Evolutionary conservation across 2,329 filamentous ascomycete genomes (phyloP), one percentile per base, ranked within the genome.

Genomic region (Aaosphaeria arxii): DNA sequence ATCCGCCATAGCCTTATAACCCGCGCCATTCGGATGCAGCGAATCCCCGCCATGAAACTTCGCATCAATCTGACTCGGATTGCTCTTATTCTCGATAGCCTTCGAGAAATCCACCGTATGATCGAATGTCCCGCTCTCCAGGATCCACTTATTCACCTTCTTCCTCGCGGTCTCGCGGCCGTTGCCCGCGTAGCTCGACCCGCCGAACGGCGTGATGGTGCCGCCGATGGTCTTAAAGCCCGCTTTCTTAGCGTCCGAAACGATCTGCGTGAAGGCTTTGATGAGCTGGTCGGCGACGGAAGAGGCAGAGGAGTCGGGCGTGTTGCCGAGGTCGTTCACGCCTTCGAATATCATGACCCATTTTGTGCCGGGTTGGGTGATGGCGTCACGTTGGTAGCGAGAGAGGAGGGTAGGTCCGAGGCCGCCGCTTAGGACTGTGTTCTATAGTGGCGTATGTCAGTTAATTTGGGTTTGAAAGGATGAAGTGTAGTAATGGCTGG

Each of bases 301-400:
- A 4, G 53, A 49, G 54, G 82, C 80, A 0, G 72, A 61, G 0
- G 57, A 63, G 0, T 60, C 42, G 36, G 77, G 74, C 0, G 74
- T 58, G 2, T 64, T 68, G 6, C 83, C 84, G 49, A 87, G 85
- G 59, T 86, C 83, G 60, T 87, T 86, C 39, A 86, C 82, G 9
- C 84, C 83, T 62, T 84, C 80, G 62, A 85, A 87, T 36, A 87
- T 74, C 68, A 87, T 74, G 17, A 78, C 78, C 54, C 82, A 85
- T 56, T 73, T 74, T 3, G 82, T 76, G 4, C 79, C 79, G 0
- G 77, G 72, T 13, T 81, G 78, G 0, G 75, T 59, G 1, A 87
- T 71, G 2, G 84, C 77, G 59, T 87, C 84, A 7, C 83, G 76
- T 58, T 83, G 77, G 51, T 86, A 77, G 3, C 84, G 79, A 33